Evolutionary conservation across 2,329 filamentous ascomycete genomes (phyloP).

Genomic region (Tolypocladium guangdongense): DNA sequence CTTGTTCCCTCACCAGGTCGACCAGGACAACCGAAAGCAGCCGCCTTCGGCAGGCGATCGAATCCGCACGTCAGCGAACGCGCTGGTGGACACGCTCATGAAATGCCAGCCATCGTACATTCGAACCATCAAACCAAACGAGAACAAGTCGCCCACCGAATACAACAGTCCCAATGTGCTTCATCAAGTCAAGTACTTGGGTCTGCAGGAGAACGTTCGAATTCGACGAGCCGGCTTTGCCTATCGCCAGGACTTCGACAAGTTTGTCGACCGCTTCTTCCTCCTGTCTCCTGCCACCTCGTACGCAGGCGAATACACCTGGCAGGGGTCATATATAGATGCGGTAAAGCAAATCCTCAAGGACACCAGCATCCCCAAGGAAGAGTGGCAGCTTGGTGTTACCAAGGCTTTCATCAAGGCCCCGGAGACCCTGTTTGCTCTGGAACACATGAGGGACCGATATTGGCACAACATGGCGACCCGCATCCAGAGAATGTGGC

Average conservation of each 20-base stretch:
- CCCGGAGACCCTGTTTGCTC: constrained; percentile 88
- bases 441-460: constrained; percentile 94
- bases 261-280: constrained; percentile 96
- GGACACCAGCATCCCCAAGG: constrained; percentile 87
- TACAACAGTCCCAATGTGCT: constrained; percentile 88
- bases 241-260: constrained; percentile 93
- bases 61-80: constrained; percentile 90
- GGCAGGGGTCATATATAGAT: constrained; percentile 78
- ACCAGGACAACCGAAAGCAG: constrained; percentile 89
- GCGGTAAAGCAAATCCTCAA: constrained; percentile 89
- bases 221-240: constrained; percentile 95
- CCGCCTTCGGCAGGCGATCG: constrained; percentile 94
- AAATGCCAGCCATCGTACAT: constrained; percentile 97
- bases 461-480: constrained; percentile 99
- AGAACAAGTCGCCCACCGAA: constrained; percentile 91
- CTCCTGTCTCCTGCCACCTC: constrained; percentile 87
- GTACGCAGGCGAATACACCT: constrained; percentile 95
- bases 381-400: constrained; percentile 95
- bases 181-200: constrained; percentile 97
- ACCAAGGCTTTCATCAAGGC: constrained; percentile 98
- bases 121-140: constrained; percentile 97
- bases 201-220: constrained; percentile 97
- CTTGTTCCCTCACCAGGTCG: constrained; percentile 84
- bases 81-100: constrained; percentile 90
- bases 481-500: constrained; percentile 92